Evolutionary conservation across 805 yeast genomes (phyloP), one percentile per base, ranked within the genome.

Genomic region (Sungouiella thailandica): DNA sequence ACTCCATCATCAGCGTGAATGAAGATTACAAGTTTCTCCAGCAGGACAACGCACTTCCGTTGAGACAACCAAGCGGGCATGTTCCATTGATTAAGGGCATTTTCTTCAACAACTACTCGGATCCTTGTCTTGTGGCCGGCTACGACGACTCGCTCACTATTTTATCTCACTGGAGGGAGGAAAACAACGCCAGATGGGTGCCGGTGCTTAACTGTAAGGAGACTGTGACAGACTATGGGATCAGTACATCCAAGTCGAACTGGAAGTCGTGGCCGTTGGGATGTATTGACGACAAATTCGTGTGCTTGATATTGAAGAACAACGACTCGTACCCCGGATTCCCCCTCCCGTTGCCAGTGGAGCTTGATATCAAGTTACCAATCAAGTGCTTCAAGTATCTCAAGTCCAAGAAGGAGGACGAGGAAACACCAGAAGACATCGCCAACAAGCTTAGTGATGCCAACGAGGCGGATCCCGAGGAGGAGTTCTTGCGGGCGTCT

Each of bases 191-290:
- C 2, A 70, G 79, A 40, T 90, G 97, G 97, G 67, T 86, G 9
- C 97, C 97, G 1, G 46, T 90, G 9, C 62, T 90, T 36, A 85
- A 85, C 53, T 68, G 81, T 25, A 55, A 57, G 16, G 66, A 65
- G 17, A 53, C 53, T 4, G 54, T 69, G 24, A 50, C 68, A 57
- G 55, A 72, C 62, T 57, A 73, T 64, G 58, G 72, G 57, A 41
- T 70, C 15, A 80, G 80, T 47, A 46, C 41, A 14, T 45, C 53
- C 23, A 65, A 63, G 37, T 71, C 71, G 32, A 72, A 74, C 39
- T 76, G 86, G 57, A 70, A 71, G 34, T 80, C 82, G 45, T 88
- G 97, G 97, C 97, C 97, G 15, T 64, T 90, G 33, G 95, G 96
- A 2, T 59, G 85, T 23, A 73, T 76, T 37, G 72, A 70, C 32